Base-by-base conservation (phyloP, 2,329 filamentous ascomycete genomes). In the Myriosclerotinia scirpicola region DNA sequence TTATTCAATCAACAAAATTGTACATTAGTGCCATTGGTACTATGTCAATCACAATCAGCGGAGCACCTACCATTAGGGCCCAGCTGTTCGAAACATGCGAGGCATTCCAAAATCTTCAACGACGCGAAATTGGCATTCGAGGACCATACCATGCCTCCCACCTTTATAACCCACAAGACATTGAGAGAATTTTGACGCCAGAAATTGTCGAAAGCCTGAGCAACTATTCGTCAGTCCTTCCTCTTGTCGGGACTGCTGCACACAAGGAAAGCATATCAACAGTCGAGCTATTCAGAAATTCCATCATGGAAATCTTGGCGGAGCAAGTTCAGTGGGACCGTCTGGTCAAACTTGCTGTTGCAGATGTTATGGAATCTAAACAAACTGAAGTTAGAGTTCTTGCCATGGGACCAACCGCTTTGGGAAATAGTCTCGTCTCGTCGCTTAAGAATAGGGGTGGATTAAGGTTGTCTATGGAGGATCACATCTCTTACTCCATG, bases 91-190 rank as follows among this genome's bases (percentile, higher is more conserved):
- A 65, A 36, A 66, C 68, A 5, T 58, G 40, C 34, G 46, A 53
- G 4, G 14, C 42, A 42, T 69, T 71, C 30, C 63, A 70, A 44
- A 63, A 53, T 42, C 66, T 70, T 52, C 67, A 69, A 56, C 55
- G 64, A 54, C 66, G 60, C 62, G 70, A 68, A 54, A 68, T 73
- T 30, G 52, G 65, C 12, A 71, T 73, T 22, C 68, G 69, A 36
- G 75, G 68, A 11, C 75, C 74, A 38, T 76, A 73, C 55, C 75
- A 76, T 67, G 74, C 75, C 5, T 67, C 71, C 4, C 75, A 77
- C 63, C 68, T 77, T 12, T 76, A 72, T 62, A 70, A 66, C 12
- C 42, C 58, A 4, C 62, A 67, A 5, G 74, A 76, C 54, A 68
- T 75, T 14, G 67, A 68, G 52, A 67, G 58, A 58, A 68, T 72